Conservation (phyloP, 495 filamentous ascomycete species). For the Talaromyces proteolyticus region DNA sequence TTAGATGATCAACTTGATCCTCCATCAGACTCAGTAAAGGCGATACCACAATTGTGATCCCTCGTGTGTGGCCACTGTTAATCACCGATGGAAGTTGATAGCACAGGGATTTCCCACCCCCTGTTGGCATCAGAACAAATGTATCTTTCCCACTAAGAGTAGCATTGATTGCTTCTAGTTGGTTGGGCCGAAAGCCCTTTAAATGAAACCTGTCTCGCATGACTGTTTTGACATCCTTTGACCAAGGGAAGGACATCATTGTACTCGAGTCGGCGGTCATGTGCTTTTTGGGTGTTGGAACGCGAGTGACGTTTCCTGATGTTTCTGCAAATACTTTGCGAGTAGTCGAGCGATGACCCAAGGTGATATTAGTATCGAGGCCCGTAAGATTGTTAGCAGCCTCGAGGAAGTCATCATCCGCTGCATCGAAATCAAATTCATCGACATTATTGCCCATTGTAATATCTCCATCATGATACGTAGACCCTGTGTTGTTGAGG, state of each 20-base stretch:
- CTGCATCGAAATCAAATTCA: slow-evolving; percentile 59
- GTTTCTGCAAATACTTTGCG: slow-evolving; percentile 50
- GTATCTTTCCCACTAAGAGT: slow-evolving; percentile 81
- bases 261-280: slow-evolving; percentile 28
- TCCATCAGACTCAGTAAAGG: slow-evolving; percentile 93
- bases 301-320: slow-evolving; percentile 40
- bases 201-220: slow-evolving; percentile 78
- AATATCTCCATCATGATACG: neutral
- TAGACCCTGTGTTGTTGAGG: neutral
- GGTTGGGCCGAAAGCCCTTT: slow-evolving; percentile 80
- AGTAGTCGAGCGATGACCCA: slow-evolving; percentile 17
- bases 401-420: slow-evolving; percentile 67
- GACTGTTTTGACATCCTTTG: slow-evolving; percentile 70
- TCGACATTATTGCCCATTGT: slow-evolving; percentile 27
- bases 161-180: slow-evolving; percentile 92
- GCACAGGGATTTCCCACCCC: slow-evolving; percentile 93
- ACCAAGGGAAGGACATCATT: slow-evolving; percentile 65
- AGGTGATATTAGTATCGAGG: slow-evolving; percentile 20
- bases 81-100: slow-evolving; percentile 92
- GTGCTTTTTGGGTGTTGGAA: slow-evolving; percentile 26
- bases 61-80: slow-evolving; percentile 70
- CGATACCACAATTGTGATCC: slow-evolving; percentile 91
- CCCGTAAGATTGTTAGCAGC: slow-evolving; percentile 52
- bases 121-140: slow-evolving; percentile 96
- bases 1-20: slow-evolving; percentile 83